Conservation (phyloP, 495 filamentous ascomycete species). For the Penicillium parvum region DNA sequence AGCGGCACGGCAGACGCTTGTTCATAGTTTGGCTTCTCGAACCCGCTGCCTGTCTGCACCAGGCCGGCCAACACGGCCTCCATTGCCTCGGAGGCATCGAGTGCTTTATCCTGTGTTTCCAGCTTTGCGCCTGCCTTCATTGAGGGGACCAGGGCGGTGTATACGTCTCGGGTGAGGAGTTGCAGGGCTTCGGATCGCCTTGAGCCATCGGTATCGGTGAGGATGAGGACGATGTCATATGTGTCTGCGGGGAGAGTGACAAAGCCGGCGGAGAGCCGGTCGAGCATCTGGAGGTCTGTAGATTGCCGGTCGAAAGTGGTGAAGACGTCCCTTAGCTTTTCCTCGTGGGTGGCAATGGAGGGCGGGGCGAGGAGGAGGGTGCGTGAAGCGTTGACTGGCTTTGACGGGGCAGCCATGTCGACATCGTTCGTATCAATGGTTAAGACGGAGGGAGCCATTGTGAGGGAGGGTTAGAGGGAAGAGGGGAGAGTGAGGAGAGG, state of each 20-base stretch:
- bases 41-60: slow-evolving; percentile 53
- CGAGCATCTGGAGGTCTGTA: slow-evolving; percentile 97
- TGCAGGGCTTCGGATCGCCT: slow-evolving; percentile 54
- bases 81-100: slow-evolving; percentile 41
- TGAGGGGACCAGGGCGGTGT: slow-evolving; percentile 59
- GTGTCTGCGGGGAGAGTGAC: slow-evolving; percentile 69
- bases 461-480: slow-evolving; percentile 1
- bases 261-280: slow-evolving; percentile 80
- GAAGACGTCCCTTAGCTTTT: slow-evolving; percentile 54
- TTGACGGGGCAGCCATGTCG: slow-evolving; percentile 24
- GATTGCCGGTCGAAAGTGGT: slow-evolving; percentile 61
- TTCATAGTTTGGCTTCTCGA: slow-evolving; percentile 68
- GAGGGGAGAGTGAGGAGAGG: not conserved
- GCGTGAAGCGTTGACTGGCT: slow-evolving; percentile 33
- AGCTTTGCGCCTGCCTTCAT: slow-evolving; percentile 70
- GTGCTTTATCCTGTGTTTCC: slow-evolving; percentile 61
- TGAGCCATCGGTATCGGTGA: slow-evolving; percentile 66
- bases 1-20: slow-evolving; percentile 67
- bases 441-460: slow-evolving; percentile 38
- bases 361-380: slow-evolving; percentile 70
- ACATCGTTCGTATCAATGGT: slow-evolving; percentile 46
- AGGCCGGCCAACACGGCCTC: slow-evolving; percentile 84
- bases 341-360: slow-evolving; percentile 65
- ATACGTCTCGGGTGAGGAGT: slow-evolving; percentile 63
- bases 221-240: slow-evolving; percentile 82